phyloP scores from a whole-genome alignment of 306 rosid species.

The Spatholobus suberectus region DNA sequence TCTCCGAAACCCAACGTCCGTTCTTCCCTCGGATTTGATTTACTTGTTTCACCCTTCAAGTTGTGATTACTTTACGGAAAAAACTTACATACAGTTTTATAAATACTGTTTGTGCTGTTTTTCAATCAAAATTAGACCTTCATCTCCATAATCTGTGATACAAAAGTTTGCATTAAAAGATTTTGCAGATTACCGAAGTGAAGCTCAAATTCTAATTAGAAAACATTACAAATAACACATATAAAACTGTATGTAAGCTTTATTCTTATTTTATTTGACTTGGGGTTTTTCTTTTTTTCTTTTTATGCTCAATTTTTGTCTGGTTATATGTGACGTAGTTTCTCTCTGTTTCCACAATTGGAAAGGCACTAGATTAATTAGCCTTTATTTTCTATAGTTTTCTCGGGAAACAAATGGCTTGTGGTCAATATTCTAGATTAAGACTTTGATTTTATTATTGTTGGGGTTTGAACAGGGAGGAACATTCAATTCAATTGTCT shows the following conservation, averaged over 20 bases:
- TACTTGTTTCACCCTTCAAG: neutral
- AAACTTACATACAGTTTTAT: no score
- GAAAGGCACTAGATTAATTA: neutral
- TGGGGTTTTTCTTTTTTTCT: neutral
- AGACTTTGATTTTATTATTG: neutral
- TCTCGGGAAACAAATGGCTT: no score
- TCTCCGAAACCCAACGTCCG: neutral
- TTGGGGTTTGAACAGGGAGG: slow-evolving; percentile 8
- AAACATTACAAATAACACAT: no score
- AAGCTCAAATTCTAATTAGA: no score
- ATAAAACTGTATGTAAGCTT: no score
- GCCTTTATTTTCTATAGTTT: neutral
- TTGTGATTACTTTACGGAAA: neutral
- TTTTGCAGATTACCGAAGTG: no score
- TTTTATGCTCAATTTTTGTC: neutral
- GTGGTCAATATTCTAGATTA: no score
- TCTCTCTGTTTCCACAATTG: neutral
- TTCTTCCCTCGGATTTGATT: neutral
- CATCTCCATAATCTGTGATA: no score
- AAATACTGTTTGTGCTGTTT: no score
- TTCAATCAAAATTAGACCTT: no score
- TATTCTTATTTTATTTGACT: no score
- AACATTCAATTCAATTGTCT: neutral
- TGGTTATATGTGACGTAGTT: neutral
- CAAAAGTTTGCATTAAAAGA: no score